Base-by-base conservation (phyloP, 176 grass and related monocot genomes). In the Rhipidocladum racemiflorum region DNA sequence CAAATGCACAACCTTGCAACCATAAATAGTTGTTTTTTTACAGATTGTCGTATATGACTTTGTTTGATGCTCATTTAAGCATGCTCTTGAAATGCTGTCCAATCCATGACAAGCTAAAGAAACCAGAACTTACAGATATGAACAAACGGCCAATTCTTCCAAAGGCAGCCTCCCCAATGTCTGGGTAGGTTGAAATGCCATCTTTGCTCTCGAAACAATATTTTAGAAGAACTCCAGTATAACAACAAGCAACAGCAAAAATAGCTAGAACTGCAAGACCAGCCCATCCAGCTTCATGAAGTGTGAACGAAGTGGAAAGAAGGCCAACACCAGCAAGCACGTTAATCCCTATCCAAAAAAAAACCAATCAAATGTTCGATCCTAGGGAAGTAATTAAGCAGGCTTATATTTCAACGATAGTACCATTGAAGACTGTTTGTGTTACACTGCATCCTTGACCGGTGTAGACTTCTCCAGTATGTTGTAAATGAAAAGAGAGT, bases 351-450 rank as follows among this genome's bases (percentile, higher is more conserved):
- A 64, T 32, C 21, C 74, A 21, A 70, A 38, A 81, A 56, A 14
- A 4, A 55, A 32, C 70, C 83, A 65, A 75, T 13, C 4, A 39
- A 39, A 65, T 39, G 7, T 66, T 61, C 10, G 32, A 87, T n/a
- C 9, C 48, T 70, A 82, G 21, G n/a, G 1, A 77, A 65, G 30
- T 71, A 16, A 39, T 43, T 20, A 43, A 57, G 15, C 34, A 46
- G 6, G 13, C 16, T 40, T 30, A n/a, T 9, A 80, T 62, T 48
- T 61, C 15, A 80, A 62, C 21, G 21, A 56, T 55, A 49, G 79
- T 90, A 97, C 95, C 92, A 68, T 97, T 97, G 79, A 97, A 97
- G 84, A 97, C 92, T 60, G 95, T 93, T 48, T 97, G 95, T 56
- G 92, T 94, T 11, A 97, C 82, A 67, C 68, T 94, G 76, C 95